These are phyloP conservation scores for Kodamaea alishanica DNA, from an alignment of 1,139 yeast genomes.

Conservation along the genomic window DNA sequence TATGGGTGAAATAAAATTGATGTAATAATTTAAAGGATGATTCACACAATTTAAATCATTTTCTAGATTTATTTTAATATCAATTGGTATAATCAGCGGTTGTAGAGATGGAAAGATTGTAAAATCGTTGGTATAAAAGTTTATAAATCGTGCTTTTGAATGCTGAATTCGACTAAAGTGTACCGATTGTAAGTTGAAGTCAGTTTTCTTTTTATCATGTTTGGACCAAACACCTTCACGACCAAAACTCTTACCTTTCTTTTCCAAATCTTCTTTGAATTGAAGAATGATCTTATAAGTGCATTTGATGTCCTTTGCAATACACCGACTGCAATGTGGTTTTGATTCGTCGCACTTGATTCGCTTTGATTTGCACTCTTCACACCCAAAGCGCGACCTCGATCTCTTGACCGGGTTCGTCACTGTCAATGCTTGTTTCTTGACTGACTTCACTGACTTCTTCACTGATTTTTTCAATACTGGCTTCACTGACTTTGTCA, in stretches of 20 bases:
- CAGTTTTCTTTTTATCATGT: conserved; percentile 10
- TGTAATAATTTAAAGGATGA: conserved; percentile 26
- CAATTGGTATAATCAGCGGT: conserved; percentile 21
- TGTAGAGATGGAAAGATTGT: conserved; percentile 11
- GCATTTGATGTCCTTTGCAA: conserved; percentile 27
- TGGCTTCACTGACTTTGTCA: background rate
- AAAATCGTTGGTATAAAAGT: conserved; percentile 16
- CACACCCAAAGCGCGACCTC: conserved; percentile 16
- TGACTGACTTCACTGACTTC: background rate
- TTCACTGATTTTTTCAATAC: conserved; percentile 1
- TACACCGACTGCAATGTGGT: conserved; percentile 40
- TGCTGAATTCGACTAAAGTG: conserved; percentile 12
- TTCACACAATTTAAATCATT: conserved; percentile 17
- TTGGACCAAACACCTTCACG: conserved; percentile 32
- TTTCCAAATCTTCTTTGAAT: conserved; percentile 30
- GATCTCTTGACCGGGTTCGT: conserved; percentile 5
- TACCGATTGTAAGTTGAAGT: conserved; percentile 1
- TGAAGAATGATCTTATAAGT: conserved; percentile 20
- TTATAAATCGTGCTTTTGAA: conserved; percentile 18
- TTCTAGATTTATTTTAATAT: conserved; percentile 13
- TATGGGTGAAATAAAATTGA: conserved; percentile 26
- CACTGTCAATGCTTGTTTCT: background rate
- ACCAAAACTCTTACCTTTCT: conserved; percentile 28
- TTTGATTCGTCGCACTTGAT: conserved; percentile 45
- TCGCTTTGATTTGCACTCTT: conserved; percentile 18